A percentile compares a stretch with the other conserved stretches of the same genome.
Conservation (phyloP, 495 filamentous ascomycete species). For the Cryomyces minteri region DNA sequence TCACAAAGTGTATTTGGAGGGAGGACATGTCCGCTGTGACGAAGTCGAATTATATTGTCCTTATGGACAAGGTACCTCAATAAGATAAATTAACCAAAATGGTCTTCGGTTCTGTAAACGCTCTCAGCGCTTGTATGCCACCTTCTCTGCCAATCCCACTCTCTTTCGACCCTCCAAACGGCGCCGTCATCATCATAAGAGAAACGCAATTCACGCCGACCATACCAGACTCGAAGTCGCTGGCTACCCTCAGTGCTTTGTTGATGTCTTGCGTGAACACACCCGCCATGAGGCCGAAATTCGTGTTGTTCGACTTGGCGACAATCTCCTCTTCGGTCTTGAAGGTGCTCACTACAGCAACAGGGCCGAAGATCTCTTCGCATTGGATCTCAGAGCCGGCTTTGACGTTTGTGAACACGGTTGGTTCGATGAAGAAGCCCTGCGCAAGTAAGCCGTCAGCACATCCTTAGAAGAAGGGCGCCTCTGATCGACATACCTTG, state of each 20-base stretch:
- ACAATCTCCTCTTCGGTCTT: conserved; percentile 17
- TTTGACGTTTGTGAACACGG: conserved; percentile 8
- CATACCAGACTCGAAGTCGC: conserved; percentile 28
- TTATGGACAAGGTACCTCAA: background rate
- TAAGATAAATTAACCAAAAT: conserved; percentile 25
- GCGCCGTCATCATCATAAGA: conserved; percentile 15
- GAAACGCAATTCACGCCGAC: conserved; percentile 34
- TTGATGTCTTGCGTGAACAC: conserved; percentile 35
- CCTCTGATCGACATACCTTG: background rate
- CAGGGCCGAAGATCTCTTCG: conserved; percentile 19
- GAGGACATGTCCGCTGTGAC: no score
- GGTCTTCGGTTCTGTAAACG: conserved; percentile 28
- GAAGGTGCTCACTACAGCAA: conserved; percentile 15
- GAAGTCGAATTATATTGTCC: no score
- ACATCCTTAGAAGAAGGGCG: background rate
- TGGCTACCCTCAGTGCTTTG: conserved; percentile 27
- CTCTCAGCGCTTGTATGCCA: conserved; percentile 23
- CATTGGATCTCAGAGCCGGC: conserved; percentile 4
- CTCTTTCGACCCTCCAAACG: conserved; percentile 33
- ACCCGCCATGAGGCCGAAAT: conserved; percentile 20
- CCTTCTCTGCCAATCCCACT: conserved; percentile 30
- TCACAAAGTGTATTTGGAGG: no score
- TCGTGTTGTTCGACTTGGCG: conserved; percentile 13
- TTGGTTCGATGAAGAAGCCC: conserved; percentile 16
- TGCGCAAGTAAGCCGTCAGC: background rate